phyloP scores from a whole-genome alignment of 2,329 filamentous ascomycete species.

The Microcyclospora tardicrescens region DNA sequence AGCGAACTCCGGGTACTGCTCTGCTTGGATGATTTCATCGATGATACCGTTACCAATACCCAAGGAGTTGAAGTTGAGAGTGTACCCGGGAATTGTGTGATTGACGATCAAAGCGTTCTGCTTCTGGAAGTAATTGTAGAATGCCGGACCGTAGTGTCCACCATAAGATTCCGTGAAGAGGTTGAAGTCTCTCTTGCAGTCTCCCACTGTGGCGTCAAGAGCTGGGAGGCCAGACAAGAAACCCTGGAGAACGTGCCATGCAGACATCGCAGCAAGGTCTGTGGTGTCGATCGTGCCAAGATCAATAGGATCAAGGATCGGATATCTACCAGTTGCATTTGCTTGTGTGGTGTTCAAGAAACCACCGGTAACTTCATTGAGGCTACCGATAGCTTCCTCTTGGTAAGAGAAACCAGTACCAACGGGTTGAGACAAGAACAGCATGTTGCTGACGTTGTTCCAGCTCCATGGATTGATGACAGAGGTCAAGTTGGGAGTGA shows the following conservation, averaged over 20 bases:
- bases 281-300: conserved; percentile 38
- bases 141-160: conserved; percentile 29
- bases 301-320: conserved; percentile 35
- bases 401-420: conserved; percentile 45
- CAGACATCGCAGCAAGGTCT: conserved; percentile 41
- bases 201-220: conserved; percentile 34
- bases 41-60: conserved; percentile 47
- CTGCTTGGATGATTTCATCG: conserved; percentile 37
- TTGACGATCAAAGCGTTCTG: conserved; percentile 44
- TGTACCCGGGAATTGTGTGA: conserved; percentile 27
- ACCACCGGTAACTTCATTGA: conserved; percentile 31
- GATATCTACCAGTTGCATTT: conserved; percentile 31
- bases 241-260: conserved; percentile 44
- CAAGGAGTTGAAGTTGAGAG: conserved; percentile 38
- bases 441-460: conserved; percentile 46
- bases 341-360: conserved; percentile 33
- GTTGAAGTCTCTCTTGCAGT: conserved; percentile 39
- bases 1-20: conserved; percentile 40
- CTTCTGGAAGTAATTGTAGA: conserved; percentile 45
- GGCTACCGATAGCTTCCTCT: conserved; percentile 25
- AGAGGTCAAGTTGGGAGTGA: conserved; percentile 15
- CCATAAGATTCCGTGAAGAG: conserved; percentile 40
- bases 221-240: conserved; percentile 39
- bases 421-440: conserved; percentile 49
- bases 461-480: conserved; percentile 45